Base-by-base conservation (phyloP, 768 basidiomycete genomes). In the Pisolithus tinctorius region DNA sequence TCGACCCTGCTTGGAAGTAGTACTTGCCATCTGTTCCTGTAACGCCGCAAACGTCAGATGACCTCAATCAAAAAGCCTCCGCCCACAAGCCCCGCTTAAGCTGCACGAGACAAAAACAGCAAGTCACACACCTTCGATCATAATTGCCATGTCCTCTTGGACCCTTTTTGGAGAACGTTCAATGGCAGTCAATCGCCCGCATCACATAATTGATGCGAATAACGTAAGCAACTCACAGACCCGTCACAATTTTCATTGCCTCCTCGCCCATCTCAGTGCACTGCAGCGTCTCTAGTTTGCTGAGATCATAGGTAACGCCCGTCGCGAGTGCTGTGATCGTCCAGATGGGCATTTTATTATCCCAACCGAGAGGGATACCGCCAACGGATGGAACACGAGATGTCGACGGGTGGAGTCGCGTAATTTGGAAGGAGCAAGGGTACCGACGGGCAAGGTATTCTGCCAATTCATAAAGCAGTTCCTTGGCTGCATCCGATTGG, bases 1-100 rank as follows among this genome's bases (percentile, higher is more conserved):
- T 81, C 0, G 80, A 81, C 7, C 86, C 88, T 39, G 80, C 84
- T 61, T 86, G 86, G 58, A 90, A 81, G 62, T 87, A 84, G 56
- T 87, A 85, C 53, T 73, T 72, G 39, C 86, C 85, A 50, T 90
- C 83, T 20, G 71, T 63, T 47, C 84, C 83, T 82, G 30, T 11
- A 11, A 61, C 53, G 43, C 60, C 59, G 55, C 57, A 14, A 8
- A 34, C 45, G 45, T 46, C 45, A 46, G 58, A 47, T 40, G 39
- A 38, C 45, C 52, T 58, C 55, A 62, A 52, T 49, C 31, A 20
- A 31, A 20, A 31, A 31, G 30, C n/a, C 27, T n/a, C 44, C 44
- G 30, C 14, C 6, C 30, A 49, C 50, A 50, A 39, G 47, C 46
- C 40, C 17, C 45, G 30, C 30, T 31, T 31, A 31, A 31, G 30